Percentiles rank a stretch among this genome's conserved stretches.
Conservation (phyloP, 1,139 yeast genomes). For the Nematodospora anomalae region DNA sequence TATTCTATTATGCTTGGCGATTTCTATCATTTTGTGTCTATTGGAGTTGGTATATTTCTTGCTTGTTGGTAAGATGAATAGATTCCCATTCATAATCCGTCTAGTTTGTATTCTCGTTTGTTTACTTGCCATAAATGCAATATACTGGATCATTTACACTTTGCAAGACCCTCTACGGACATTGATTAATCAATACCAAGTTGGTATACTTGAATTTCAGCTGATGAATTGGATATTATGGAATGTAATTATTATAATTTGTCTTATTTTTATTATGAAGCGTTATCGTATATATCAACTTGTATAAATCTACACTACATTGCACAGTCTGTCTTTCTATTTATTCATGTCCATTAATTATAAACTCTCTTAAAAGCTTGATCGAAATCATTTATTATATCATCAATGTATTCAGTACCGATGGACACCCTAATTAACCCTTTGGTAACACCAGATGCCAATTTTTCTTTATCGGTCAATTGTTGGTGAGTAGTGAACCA, state of each 20-base stretch:
- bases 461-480: slow-evolving; percentile 75
- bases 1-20: slow-evolving; percentile 1
- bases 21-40: not conserved
- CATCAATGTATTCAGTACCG: slow-evolving; percentile 89
- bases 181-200: slow-evolving; percentile 5
- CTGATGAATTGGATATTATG: slow-evolving; percentile 6
- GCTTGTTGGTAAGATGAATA: not conserved
- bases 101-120: not conserved
- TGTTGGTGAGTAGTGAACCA: slow-evolving; percentile 95
- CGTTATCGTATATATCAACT: slow-evolving; percentile 5
- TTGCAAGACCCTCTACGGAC: slow-evolving; percentile 2
- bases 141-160: slow-evolving; percentile 4
- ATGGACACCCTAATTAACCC: slow-evolving; percentile 86
- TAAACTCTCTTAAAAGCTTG: slow-evolving; percentile 67
- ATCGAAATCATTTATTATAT: slow-evolving; percentile 82
- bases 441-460: slow-evolving; percentile 79
- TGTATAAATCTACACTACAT: too few relatives aligned
- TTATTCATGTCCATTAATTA: slow-evolving; percentile 12
- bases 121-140: slow-evolving; percentile 1
- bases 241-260: slow-evolving; percentile 4
- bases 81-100: slow-evolving; percentile 1
- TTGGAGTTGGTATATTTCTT: slow-evolving; percentile 3
- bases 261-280: slow-evolving; percentile 2
- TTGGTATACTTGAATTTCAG: slow-evolving; percentile 7
- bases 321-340: not conserved